Evolutionary conservation across 805 yeast species (phyloP).

Genomic region (Ogataea nonfermentans): DNA sequence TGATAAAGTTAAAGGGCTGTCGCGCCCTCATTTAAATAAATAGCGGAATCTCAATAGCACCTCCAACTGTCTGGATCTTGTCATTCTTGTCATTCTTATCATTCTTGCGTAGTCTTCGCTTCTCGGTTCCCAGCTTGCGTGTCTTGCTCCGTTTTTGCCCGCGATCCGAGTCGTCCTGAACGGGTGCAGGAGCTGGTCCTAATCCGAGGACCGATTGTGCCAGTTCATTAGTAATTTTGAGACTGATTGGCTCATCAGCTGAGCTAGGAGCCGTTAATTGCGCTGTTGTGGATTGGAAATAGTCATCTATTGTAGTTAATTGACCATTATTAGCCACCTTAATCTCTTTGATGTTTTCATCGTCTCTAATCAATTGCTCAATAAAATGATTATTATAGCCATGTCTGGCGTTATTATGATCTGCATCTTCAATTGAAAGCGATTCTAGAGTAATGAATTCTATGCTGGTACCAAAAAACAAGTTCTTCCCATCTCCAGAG

Average conservation of each 20-base stretch:
- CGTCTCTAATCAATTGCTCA: conserved; percentile 34
- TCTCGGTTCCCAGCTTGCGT: conserved; percentile 8
- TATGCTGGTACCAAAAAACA: conserved; percentile 30
- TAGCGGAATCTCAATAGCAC: conserved; percentile 45
- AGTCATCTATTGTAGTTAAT: conserved; percentile 32
- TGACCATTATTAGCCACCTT: conserved; percentile 29
- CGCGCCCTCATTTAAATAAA: conserved; percentile 36
- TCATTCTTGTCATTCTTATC: conserved; percentile 18
- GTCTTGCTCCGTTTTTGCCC: conserved; percentile 6
- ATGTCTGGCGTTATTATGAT: conserved; percentile 7
- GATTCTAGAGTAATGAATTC: conserved; percentile 34
- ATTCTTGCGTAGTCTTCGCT: conserved; percentile 1
- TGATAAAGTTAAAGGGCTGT: conserved; percentile 12
- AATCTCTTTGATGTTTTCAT: conserved; percentile 31
- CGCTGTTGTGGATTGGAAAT: conserved; percentile 10
- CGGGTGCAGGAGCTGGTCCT: conserved; percentile 9
- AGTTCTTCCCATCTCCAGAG: conserved; percentile 15
- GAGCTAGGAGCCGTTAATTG: conserved; percentile 1
- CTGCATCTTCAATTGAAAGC: conserved; percentile 22
- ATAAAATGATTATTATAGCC: conserved; percentile 30
- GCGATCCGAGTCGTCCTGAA: neutral
- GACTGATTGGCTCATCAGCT: conserved; percentile 7
- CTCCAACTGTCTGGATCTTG: conserved; percentile 39
- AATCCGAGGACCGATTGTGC: conserved; percentile 29
- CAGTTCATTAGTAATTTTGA: conserved; percentile 27